A percentile compares a stretch with the other conserved stretches of the same genome.
Conservation (phyloP, 2,329 filamentous ascomycete genomes). For the Fusarium pininemorale region DNA sequence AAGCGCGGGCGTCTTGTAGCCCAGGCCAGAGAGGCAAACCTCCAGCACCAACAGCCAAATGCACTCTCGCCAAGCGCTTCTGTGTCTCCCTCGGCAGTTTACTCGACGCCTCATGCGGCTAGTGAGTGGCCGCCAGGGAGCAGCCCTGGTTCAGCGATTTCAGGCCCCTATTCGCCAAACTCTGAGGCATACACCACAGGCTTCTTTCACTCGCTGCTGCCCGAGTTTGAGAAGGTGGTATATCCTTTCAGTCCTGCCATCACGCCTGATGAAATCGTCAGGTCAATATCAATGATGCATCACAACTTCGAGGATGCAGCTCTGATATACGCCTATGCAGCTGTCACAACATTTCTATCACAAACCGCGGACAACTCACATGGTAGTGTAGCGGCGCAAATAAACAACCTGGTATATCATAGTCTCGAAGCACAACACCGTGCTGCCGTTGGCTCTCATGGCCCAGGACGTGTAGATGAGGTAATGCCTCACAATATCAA, state of each 20-base stretch:
- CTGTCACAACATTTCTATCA: constrained; percentile 35
- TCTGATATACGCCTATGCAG: constrained; percentile 34
- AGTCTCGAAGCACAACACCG: constrained; percentile 43
- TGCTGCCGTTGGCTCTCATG: constrained; percentile 42
- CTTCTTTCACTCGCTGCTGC: constrained; percentile 29
- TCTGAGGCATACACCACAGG: constrained; percentile 25
- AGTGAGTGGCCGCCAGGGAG: constrained; percentile 25
- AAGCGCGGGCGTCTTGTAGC: constrained; percentile 33
- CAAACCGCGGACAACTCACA: constrained; percentile 33
- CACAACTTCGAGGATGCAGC: constrained; percentile 31
- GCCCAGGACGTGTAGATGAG: constrained; percentile 50
- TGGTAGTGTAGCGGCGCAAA: constrained; percentile 31
- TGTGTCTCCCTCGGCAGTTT: constrained; percentile 26
- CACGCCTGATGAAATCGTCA: constrained; percentile 28
- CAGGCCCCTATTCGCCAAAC: constrained; percentile 22
- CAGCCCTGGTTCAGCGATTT: constrained; percentile 23
- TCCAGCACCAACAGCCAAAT: constrained; percentile 23
- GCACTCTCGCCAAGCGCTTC: constrained; percentile 27
- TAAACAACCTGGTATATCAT: constrained; percentile 37
- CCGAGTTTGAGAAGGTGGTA: constrained; percentile 35
- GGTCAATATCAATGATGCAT: constrained; percentile 33
- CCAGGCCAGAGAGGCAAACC: constrained; percentile 30
- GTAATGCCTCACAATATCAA: constrained; percentile 53
- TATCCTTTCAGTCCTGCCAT: constrained; percentile 36
- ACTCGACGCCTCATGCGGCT: constrained; percentile 16